These are phyloP conservation scores for Podospora appendiculata DNA, from an alignment of 495 filamentous ascomycete species.

Conservation along the genomic window DNA sequence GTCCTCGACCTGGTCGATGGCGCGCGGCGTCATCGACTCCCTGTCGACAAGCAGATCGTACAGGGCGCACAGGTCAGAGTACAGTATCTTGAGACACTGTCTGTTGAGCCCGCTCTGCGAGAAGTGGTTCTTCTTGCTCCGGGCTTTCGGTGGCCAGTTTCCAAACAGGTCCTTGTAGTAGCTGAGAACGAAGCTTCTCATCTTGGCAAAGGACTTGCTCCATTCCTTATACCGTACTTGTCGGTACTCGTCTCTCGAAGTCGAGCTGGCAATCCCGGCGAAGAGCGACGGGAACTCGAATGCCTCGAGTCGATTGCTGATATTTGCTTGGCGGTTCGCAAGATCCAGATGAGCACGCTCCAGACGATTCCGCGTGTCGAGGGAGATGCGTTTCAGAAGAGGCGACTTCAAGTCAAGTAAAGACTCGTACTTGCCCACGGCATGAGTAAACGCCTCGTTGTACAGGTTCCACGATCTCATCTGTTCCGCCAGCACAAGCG, in stretches of 20 bases:
- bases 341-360: slow-evolving; percentile 79
- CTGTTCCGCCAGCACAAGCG: slow-evolving; percentile 75
- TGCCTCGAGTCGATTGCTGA: slow-evolving; percentile 58
- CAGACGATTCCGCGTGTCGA: slow-evolving; percentile 65
- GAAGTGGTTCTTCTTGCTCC: slow-evolving; percentile 86
- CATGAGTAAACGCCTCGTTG: slow-evolving; percentile 86
- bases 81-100: slow-evolving; percentile 70
- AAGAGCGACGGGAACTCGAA: slow-evolving; percentile 92
- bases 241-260: slow-evolving; percentile 62
- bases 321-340: slow-evolving; percentile 53
- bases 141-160: slow-evolving; percentile 88
- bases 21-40: slow-evolving; percentile 46
- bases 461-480: slow-evolving; percentile 79
- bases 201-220: slow-evolving; percentile 63
- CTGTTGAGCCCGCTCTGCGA: slow-evolving; percentile 81
- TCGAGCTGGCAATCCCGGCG: slow-evolving; percentile 78
- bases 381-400: slow-evolving; percentile 59
- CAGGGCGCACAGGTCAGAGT: slow-evolving; percentile 75
- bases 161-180: slow-evolving; percentile 82
- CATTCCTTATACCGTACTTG: slow-evolving; percentile 76
- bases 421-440: slow-evolving; percentile 79
- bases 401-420: slow-evolving; percentile 60
- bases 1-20: slow-evolving; percentile 43
- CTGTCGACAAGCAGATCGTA: slow-evolving; percentile 89
- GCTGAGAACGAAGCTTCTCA: slow-evolving; percentile 64